Conservation (phyloP, 2,329 filamentous ascomycete genomes). For the Ustilaginoidea virens region DNA sequence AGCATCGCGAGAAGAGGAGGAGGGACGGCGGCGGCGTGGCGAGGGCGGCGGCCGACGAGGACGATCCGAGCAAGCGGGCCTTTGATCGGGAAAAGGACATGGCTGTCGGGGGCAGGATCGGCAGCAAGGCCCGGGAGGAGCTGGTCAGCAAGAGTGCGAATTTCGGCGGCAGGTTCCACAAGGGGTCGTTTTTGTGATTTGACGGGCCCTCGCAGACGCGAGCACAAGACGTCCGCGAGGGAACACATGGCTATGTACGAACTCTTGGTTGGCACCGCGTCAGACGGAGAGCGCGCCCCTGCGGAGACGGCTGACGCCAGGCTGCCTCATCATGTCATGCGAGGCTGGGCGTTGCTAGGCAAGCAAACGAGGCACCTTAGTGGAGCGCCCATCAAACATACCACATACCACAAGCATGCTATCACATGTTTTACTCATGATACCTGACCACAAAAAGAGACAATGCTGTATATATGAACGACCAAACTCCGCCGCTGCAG, state of each 20-base stretch:
- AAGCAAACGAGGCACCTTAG: too few relatives aligned
- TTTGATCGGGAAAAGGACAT: slow-evolving; percentile 96
- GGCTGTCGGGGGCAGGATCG: slow-evolving; percentile 57
- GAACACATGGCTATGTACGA: too few relatives aligned
- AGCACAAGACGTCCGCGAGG: too few relatives aligned
- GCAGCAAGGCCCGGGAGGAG: slow-evolving; percentile 58
- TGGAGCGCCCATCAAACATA: too few relatives aligned
- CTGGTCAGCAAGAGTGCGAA: slow-evolving; percentile 65
- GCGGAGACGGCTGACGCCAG: too few relatives aligned
- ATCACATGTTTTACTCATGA: background rate
- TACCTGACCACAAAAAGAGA: too few relatives aligned
- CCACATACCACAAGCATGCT: too few relatives aligned
- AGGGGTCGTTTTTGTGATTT: slow-evolving; percentile 48
- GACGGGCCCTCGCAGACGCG: background rate
- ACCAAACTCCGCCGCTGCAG: slow-evolving; percentile 20
- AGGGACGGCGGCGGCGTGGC: slow-evolving; percentile 22
- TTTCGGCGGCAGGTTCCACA: slow-evolving; percentile 69
- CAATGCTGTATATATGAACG: slow-evolving; percentile 12
- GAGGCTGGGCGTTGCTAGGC: too few relatives aligned
- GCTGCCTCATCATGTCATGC: too few relatives aligned
- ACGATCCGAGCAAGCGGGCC: slow-evolving; percentile 76
- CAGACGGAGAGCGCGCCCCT: too few relatives aligned
- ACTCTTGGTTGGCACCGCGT: too few relatives aligned
- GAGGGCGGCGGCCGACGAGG: slow-evolving; percentile 56
- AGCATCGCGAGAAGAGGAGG: slow-evolving; percentile 28